Conservation (phyloP, 2,329 filamentous ascomycete genomes). For the Fusarium armeniacum region DNA sequence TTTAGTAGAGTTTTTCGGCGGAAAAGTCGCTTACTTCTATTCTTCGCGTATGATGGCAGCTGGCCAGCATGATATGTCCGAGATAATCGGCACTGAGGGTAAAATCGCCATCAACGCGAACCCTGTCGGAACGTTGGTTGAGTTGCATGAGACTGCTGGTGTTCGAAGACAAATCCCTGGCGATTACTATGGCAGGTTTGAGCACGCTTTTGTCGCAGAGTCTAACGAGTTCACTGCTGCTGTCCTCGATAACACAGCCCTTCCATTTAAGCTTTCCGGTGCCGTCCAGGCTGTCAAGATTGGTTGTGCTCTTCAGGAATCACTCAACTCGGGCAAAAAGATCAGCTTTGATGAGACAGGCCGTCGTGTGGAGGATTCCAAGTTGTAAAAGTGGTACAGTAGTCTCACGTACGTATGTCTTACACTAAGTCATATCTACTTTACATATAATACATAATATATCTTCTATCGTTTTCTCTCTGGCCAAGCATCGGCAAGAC, state of each 20-base stretch:
- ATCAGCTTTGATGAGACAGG: conserved; percentile 69
- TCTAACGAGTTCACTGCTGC: conserved; percentile 73
- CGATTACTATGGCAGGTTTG: conserved; percentile 74
- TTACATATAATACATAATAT: conserved; percentile 1
- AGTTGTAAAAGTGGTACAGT: conserved; percentile 30
- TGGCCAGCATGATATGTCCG: conserved; percentile 76
- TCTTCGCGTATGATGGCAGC: conserved; percentile 77
- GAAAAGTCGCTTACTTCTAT: conserved; percentile 76
- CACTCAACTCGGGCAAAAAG: conserved; percentile 67
- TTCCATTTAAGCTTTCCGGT: conserved; percentile 70
- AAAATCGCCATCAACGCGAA: conserved; percentile 73
- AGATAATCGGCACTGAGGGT: conserved; percentile 76
- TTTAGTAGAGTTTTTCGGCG: conserved; percentile 75
- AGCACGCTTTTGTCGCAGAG: conserved; percentile 73
- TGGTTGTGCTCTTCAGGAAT: conserved; percentile 72
- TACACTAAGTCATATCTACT: neutral
- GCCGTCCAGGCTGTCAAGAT: conserved; percentile 73
- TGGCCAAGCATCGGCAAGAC: conserved; percentile 57
- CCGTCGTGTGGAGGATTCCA: conserved; percentile 44
- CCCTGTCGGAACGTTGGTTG: conserved; percentile 67
- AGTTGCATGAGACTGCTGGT: conserved; percentile 64
- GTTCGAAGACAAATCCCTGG: conserved; percentile 71
- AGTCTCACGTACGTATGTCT: neutral
- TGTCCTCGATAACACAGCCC: conserved; percentile 67
- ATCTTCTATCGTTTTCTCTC: conserved; percentile 41